phyloP scores from a whole-genome alignment of 139 green algal species.

The Micromonas commoda region DNA sequence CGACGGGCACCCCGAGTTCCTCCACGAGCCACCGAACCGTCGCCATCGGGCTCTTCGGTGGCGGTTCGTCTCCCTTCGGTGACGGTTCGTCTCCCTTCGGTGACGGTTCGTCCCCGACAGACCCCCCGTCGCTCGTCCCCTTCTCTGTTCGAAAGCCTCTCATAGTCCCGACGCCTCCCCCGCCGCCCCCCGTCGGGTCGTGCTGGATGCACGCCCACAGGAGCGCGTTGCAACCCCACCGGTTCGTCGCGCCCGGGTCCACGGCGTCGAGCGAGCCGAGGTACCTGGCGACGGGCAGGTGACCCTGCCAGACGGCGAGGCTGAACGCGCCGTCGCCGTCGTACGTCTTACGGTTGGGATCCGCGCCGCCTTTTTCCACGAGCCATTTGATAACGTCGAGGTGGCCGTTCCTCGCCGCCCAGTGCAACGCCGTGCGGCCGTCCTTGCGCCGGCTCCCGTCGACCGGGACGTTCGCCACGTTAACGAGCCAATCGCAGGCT shows the following conservation, averaged over 20 bases:
- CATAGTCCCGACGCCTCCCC: neutral
- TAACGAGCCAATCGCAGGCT: neutral
- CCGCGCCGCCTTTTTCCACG: neutral
- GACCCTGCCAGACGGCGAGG: neutral
- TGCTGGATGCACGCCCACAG: slow-evolving; percentile 17
- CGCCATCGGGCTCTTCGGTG: neutral
- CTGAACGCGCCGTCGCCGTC: slow-evolving; percentile 13
- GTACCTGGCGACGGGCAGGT: neutral
- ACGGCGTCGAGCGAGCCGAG: neutral
- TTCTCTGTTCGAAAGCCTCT: neutral
- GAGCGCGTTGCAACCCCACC: slow-evolving; percentile 19
- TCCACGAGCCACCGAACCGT: slow-evolving; percentile 1
- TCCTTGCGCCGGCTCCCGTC: neutral
- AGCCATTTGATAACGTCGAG: neutral
- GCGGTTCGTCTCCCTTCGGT: no score
- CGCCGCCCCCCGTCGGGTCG: neutral
- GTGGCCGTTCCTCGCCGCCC: slow-evolving; percentile 9
- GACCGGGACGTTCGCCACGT: neutral
- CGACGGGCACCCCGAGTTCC: neutral
- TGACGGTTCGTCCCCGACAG: no score
- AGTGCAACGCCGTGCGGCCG: slow-evolving; percentile 19
- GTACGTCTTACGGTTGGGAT: neutral
- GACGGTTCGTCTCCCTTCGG: no score
- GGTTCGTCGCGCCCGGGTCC: neutral
- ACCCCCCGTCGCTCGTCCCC: neutral